Evolutionary conservation across 2,329 filamentous ascomycete genomes (phyloP).

Genomic region (Calonectria naviculata): DNA sequence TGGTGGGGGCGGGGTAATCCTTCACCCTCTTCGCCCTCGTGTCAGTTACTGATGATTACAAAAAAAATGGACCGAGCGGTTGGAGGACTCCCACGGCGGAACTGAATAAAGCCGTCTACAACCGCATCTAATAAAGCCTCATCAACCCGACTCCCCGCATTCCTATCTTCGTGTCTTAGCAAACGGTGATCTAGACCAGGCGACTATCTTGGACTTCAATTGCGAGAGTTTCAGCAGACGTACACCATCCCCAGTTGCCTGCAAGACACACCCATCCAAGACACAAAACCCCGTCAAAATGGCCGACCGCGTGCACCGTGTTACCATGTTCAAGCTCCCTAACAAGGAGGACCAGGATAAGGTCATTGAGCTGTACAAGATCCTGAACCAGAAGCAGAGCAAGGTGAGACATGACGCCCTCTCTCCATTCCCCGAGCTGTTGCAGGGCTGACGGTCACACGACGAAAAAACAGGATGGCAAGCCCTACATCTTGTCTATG

Average conservation of each 20-base stretch:
- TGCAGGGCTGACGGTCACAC: slow-evolving; percentile 2
- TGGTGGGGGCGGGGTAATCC: slow-evolving; percentile 22
- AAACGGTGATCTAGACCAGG: slow-evolving; percentile 8
- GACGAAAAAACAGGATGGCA: slow-evolving; percentile 67
- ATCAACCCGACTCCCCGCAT: not conserved
- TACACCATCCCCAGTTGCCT: not conserved
- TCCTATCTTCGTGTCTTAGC: not conserved
- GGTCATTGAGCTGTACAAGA: slow-evolving; percentile 58
- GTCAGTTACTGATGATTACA: not conserved
- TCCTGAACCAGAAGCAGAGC: slow-evolving; percentile 51
- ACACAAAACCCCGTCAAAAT: slow-evolving; percentile 42
- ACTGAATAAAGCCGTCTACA: slow-evolving; percentile 14
- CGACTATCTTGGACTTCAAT: not conserved
- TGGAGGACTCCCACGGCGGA: not conserved
- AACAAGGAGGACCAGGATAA: slow-evolving; percentile 54
- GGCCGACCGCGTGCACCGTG: slow-evolving; percentile 57
- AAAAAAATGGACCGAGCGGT: slow-evolving; percentile 6
- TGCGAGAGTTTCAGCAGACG: not conserved
- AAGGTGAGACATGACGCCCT: slow-evolving; percentile 48
- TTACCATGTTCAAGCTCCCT: slow-evolving; percentile 66
- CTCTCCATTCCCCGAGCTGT: not conserved
- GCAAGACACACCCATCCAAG: slow-evolving; percentile 15
- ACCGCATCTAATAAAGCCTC: not conserved
- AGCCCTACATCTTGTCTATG: slow-evolving; percentile 74
- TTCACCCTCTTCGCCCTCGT: not conserved